Evolutionary conservation across 2,329 filamentous ascomycete species (phyloP).

Genomic region (Apiospora pterosperma): DNA sequence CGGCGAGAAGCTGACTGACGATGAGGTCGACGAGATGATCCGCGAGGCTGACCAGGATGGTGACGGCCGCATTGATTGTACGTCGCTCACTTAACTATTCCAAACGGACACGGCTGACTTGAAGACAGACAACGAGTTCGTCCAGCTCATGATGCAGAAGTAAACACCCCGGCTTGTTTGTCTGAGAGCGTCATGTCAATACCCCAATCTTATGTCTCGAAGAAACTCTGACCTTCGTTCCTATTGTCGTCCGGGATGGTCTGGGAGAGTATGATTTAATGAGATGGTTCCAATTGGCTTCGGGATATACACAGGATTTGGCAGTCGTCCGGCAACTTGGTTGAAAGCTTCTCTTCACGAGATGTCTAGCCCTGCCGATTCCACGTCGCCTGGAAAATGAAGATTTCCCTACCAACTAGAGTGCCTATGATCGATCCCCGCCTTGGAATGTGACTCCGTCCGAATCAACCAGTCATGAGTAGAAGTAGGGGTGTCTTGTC

Average conservation of each 20-base stretch:
- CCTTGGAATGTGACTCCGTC: neutral
- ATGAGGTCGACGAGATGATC: slow-evolving; percentile 92
- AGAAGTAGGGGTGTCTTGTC: neutral
- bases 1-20: slow-evolving; percentile 85
- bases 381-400: slow-evolving; percentile 4
- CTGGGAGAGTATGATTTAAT: slow-evolving; percentile 7
- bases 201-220: slow-evolving; percentile 10
- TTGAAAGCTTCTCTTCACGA: slow-evolving; percentile 4
- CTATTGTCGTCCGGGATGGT: slow-evolving; percentile 6
- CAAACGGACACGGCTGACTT: slow-evolving; percentile 19
- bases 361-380: slow-evolving; percentile 6
- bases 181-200: neutral
- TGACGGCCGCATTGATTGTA: slow-evolving; percentile 86
- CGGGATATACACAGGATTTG: slow-evolving; percentile 11
- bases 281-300: slow-evolving; percentile 10
- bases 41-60: slow-evolving; percentile 87
- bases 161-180: slow-evolving; percentile 41
- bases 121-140: slow-evolving; percentile 78
- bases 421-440: neutral
- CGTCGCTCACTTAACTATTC: slow-evolving; percentile 24
- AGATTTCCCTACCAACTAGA: neutral
- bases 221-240: slow-evolving; percentile 11
- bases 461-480: neutral
- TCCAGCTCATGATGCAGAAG: slow-evolving; percentile 96
- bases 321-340: slow-evolving; percentile 7